Evolutionary conservation across 192 early-diverging fungal genomes (phyloP).

Genomic region (Coemansia sp.): DNA sequence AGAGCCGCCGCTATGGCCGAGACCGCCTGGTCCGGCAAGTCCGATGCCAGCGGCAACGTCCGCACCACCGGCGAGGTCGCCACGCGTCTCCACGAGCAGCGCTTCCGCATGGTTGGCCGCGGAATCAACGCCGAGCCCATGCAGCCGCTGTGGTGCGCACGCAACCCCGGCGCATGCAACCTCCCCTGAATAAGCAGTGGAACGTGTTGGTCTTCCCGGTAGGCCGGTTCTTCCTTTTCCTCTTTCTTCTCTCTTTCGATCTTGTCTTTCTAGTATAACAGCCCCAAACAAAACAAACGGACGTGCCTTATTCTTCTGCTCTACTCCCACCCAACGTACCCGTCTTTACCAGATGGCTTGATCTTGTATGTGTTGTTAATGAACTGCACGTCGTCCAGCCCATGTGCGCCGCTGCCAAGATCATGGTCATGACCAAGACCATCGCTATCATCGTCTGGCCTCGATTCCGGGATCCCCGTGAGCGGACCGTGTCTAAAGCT

Average conservation of each 20-base stretch:
- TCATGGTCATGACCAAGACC: too few relatives aligned
- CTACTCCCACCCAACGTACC: slow-evolving; percentile 18
- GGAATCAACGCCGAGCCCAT: slow-evolving; percentile 68
- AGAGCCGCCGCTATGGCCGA: slow-evolving; percentile 68
- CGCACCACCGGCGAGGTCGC: slow-evolving; percentile 63
- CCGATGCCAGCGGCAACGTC: slow-evolving; percentile 54
- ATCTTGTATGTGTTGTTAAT: neutral
- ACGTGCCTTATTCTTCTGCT: too few relatives aligned
- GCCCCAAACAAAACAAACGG: too few relatives aligned
- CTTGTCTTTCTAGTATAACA: neutral
- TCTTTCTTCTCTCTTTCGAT: too few relatives aligned
- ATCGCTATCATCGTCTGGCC: neutral
- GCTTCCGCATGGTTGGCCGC: slow-evolving; percentile 68
- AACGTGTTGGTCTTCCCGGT: too few relatives aligned
- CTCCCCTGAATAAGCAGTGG: slow-evolving; percentile 15
- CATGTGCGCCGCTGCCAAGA: neutral
- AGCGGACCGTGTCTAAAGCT: slow-evolving; percentile 29
- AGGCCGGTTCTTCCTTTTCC: too few relatives aligned
- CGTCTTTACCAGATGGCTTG: neutral
- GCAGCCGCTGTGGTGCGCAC: slow-evolving; percentile 74
- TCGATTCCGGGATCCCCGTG: slow-evolving; percentile 7
- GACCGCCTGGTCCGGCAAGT: slow-evolving; percentile 68
- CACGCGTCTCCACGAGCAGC: slow-evolving; percentile 67
- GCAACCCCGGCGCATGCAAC: slow-evolving; percentile 58
- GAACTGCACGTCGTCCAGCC: neutral